phyloP scores from a whole-genome alignment of 2,329 filamentous ascomycete species.

The Penicillium polonicum region DNA sequence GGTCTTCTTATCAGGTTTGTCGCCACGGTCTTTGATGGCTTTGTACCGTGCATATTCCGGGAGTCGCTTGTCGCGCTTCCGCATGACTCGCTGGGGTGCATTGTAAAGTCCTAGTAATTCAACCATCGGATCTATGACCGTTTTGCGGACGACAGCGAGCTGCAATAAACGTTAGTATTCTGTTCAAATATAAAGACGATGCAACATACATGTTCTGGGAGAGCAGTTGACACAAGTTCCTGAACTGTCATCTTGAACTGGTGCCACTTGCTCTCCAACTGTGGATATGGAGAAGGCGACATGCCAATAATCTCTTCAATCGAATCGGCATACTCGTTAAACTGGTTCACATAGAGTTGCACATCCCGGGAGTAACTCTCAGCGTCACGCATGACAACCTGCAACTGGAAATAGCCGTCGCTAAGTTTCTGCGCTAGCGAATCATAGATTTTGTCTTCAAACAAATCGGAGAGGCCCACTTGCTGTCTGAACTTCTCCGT shows the following conservation, averaged over 20 bases:
- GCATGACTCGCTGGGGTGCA: constrained; percentile 83
- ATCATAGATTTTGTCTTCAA: constrained; percentile 79
- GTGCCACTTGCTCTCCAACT: constrained; percentile 92
- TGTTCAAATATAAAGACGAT: neutral
- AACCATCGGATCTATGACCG: constrained; percentile 82
- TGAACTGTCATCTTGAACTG: constrained; percentile 84
- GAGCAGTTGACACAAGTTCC: constrained; percentile 77
- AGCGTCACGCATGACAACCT: constrained; percentile 90
- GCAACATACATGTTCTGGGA: constrained; percentile 72
- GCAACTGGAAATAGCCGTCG: constrained; percentile 86
- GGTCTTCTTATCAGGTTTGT: constrained; percentile 84
- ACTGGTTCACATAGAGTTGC: constrained; percentile 74
- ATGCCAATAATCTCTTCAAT: constrained; percentile 79
- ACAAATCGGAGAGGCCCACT: constrained; percentile 61
- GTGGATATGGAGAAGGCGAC: constrained; percentile 68
- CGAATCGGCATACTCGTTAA: constrained; percentile 74
- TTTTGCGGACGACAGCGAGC: constrained; percentile 68
- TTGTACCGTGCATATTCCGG: constrained; percentile 83
- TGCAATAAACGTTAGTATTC: constrained; percentile 24
- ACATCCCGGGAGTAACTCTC: constrained; percentile 86
- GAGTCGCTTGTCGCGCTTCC: constrained; percentile 90
- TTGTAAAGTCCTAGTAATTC: constrained; percentile 76
- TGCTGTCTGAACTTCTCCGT: constrained; percentile 80
- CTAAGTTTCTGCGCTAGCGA: constrained; percentile 82
- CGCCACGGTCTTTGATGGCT: constrained; percentile 73